phyloP scores from a whole-genome alignment of 2,329 filamentous ascomycete genomes.

The Exophiala bonariae region DNA sequence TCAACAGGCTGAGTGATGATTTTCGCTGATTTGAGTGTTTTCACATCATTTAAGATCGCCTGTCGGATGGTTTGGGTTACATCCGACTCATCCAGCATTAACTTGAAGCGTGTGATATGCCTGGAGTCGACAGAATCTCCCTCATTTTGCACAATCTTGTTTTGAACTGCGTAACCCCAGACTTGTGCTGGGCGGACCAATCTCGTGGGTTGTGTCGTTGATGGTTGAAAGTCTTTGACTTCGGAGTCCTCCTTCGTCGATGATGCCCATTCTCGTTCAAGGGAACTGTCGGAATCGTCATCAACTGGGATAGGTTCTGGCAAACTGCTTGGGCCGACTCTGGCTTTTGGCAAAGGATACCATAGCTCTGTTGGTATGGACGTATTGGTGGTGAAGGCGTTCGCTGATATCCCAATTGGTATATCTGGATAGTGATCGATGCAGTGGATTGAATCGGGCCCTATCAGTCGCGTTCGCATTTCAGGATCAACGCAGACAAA shows the following conservation, averaged over 20 bases:
- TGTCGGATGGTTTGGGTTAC: not conserved
- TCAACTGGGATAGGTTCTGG: no score
- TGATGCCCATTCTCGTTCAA: no score
- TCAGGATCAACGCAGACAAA: constrained; percentile 51
- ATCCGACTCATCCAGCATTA: constrained; percentile 10
- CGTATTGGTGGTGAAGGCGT: not conserved
- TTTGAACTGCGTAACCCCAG: constrained; percentile 10
- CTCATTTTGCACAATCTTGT: not conserved
- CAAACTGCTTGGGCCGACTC: no score
- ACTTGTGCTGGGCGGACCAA: no score
- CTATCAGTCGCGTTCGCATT: constrained; percentile 34
- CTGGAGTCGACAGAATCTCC: not conserved
- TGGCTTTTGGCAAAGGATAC: no score
- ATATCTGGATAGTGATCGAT: constrained; percentile 96
- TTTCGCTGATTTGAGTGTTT: not conserved
- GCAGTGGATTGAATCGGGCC: constrained; percentile 96
- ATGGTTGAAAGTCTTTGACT: no score
- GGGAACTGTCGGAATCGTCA: no score
- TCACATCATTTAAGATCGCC: constrained; percentile 1
- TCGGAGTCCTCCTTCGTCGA: no score
- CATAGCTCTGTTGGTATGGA: no score
- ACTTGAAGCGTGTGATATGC: constrained; percentile 7
- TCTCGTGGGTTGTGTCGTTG: no score
- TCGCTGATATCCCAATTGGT: not conserved
- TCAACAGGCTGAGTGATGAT: constrained; percentile 61